phyloP scores from a whole-genome alignment of 352 stramenopile species.

The Pythium aphanidermatum region DNA sequence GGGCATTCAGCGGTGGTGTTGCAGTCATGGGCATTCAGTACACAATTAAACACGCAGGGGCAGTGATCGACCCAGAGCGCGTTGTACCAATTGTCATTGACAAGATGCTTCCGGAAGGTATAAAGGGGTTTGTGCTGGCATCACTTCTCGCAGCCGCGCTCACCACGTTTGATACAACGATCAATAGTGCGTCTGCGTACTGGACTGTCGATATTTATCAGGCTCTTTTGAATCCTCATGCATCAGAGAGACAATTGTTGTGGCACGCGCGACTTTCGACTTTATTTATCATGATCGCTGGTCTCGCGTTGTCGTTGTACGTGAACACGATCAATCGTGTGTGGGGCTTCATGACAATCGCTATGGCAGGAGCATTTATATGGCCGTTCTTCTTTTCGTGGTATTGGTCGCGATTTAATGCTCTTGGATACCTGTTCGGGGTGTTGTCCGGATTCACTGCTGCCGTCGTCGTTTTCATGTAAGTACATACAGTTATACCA shows the following conservation, averaged over 20 bases:
- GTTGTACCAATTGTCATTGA: conserved; percentile 71
- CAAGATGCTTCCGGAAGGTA: conserved; percentile 59
- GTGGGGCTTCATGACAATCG: conserved; percentile 80
- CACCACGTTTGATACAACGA: conserved; percentile 76
- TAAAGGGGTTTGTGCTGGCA: conserved; percentile 64
- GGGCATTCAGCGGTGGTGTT: conserved; percentile 71
- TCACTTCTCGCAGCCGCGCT: conserved; percentile 64
- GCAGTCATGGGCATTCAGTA: conserved; percentile 68
- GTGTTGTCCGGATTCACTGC: conserved; percentile 47
- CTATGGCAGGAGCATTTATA: conserved; percentile 54
- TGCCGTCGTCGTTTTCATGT: conserved; percentile 62
- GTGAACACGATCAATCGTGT: conserved; percentile 75
- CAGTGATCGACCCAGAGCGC: conserved; percentile 62
- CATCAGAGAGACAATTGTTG: conserved; percentile 47
- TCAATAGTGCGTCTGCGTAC: conserved; percentile 74
- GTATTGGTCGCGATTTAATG: conserved; percentile 80
- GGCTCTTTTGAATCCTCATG: conserved; percentile 51
- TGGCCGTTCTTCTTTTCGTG: conserved; percentile 78
- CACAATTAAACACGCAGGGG: conserved; percentile 30
- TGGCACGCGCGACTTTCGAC: conserved; percentile 63
- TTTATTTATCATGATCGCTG: conserved; percentile 47
- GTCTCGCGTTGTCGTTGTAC: conserved; percentile 54
- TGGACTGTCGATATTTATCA: conserved; percentile 84
- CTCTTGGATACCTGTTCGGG: conserved; percentile 46
- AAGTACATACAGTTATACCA: conserved; percentile 12